Base-by-base conservation (phyloP, 2,329 filamentous ascomycete species). In the Aschersonia sp. region DNA sequence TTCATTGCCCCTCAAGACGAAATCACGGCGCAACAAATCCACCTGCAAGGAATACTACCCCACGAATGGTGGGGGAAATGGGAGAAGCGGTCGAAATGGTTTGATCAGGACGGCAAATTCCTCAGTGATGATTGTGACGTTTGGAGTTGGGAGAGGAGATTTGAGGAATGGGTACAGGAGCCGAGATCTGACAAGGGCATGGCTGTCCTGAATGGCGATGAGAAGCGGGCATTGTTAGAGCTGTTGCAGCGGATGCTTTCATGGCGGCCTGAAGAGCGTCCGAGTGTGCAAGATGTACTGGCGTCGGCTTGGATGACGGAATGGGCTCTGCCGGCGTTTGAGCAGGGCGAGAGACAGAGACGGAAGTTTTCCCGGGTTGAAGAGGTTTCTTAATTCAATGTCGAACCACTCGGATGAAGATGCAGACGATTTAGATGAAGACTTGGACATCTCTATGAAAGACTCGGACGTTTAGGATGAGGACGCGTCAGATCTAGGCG, bases 21-120 rank as follows among this genome's bases (percentile, higher is more conserved):
- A 6, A 46, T 46, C 11, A 46, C 32, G 11, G 40, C 44, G 22
- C 32, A 44, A 9, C 47, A 49, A 32, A 42, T 49, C 7, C 4
- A 49, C 4, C 32, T 46, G 11, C 47, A 44, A 5, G 54, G 55
- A 6, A 30, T 32, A 9, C 29, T 52, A 22, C 56, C 54, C 2
- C 22, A 46, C 5, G 49, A 52, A n/a, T 59, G 56, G 55, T 57
- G 52, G 55, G 43, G 45, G 1, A 53, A 47, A 29, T 58, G 53
- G 54, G 48, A 55, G 8, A 42, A 49, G 35, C 48, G 55, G 5
- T 29, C 43, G 2, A 48, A 53, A n/a, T 55, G 49, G 46, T 58
- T 54, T 41, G 51, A 54, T 35, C 48, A 53, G n/a, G 44, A 30
- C 11, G 49, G 52, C 9, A 50, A 32, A 5, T 41, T 51, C 2